Base-by-base conservation (phyloP, 129 eudicot genomes). In the Artemisia argyi region DNA sequence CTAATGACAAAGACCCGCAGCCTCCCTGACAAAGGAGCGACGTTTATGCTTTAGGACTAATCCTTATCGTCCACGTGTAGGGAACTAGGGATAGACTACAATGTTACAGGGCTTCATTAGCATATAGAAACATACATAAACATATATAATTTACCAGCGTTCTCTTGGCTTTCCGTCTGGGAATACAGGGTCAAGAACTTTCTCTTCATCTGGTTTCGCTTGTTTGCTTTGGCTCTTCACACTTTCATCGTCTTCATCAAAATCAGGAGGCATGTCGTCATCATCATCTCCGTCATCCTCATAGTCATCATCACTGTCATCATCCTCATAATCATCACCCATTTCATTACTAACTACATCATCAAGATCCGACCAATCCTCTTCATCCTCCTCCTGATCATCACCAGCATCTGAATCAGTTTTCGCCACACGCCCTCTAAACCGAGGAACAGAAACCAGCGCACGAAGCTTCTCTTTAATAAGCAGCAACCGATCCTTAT, bases 121-220 rank as follows among this genome's bases (percentile, higher is more conserved):
- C 18, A 62, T 61, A 63, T 18, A 10, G 58, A 24, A 65, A 20
- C 48, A 75, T 14, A 50, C 10, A 39, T 6, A 39, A 39, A 68
- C 56, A 69, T 77, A 69, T 77, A 39, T 2, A 65, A 17, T 28
- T 74, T 79, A 95, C 99, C 99, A 95, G 63, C 97, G 91, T 80
- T 95, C 97, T 78, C 99, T 88, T 50, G 97, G 90, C 62, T 85
- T 81, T 64, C 99, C 99, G 63, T 95, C 99, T 16, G 97, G 97
- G 42, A 90, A 83, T 17, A 82, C 85, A 46, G 86, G 96, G 56
- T 30, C 84, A 66, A 75, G 83, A 58, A 67, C 90, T 76, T 84
- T 80, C 13, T 83, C 90, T 69, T 77, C 88, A 64, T 64, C 5
- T 57, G 53, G 63, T 54, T 78, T 73, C 28, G 71, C 72, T 68